Conservation (phyloP, 345 rosid genomes). For the Murraya koenigii region DNA sequence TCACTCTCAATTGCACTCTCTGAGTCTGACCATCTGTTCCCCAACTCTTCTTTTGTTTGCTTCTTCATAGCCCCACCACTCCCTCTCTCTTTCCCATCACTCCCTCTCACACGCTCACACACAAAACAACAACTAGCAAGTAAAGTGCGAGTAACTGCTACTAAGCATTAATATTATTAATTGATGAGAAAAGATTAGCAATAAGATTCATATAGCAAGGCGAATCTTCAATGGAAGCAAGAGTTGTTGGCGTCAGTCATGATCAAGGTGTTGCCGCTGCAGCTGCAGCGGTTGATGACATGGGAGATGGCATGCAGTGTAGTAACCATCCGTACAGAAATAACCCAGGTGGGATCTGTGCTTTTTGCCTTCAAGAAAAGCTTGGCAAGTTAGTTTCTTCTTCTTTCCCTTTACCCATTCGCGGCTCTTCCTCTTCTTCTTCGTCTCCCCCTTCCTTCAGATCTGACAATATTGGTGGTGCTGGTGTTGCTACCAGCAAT, state of each 20-base stretch:
- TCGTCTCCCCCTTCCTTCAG: slow-evolving; percentile 87
- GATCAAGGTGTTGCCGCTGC: slow-evolving; percentile 20
- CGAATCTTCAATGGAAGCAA: slow-evolving; percentile 11
- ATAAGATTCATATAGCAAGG: no score
- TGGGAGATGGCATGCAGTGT: slow-evolving; percentile 87
- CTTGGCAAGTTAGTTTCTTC: slow-evolving; percentile 96
- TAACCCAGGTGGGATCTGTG: slow-evolving; percentile 98
- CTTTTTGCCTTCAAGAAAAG: slow-evolving; percentile 95
- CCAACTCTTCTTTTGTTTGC: slow-evolving; percentile 22
- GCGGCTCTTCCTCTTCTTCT: slow-evolving; percentile 47
- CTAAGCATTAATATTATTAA: no score
- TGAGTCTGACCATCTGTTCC: slow-evolving; percentile 21
- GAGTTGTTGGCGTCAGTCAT: slow-evolving; percentile 6
- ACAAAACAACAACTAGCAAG: not conserved
- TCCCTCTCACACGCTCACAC: not conserved
- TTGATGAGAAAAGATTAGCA: not conserved
- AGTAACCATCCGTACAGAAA: slow-evolving; percentile 66
- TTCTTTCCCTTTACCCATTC: slow-evolving; percentile 65
- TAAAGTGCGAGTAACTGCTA: no score
- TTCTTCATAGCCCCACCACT: not conserved
- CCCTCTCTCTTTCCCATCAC: slow-evolving; percentile 14
- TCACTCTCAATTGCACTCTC: slow-evolving; percentile 31
- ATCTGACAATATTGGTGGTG: slow-evolving; percentile 45
- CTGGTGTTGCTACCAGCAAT: slow-evolving; percentile 3
- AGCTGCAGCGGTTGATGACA: slow-evolving; percentile 56